Evolutionary conservation across 768 basidiomycete genomes (phyloP), one percentile per base, ranked within the genome.

Genomic region (Lenzites betulinus): DNA sequence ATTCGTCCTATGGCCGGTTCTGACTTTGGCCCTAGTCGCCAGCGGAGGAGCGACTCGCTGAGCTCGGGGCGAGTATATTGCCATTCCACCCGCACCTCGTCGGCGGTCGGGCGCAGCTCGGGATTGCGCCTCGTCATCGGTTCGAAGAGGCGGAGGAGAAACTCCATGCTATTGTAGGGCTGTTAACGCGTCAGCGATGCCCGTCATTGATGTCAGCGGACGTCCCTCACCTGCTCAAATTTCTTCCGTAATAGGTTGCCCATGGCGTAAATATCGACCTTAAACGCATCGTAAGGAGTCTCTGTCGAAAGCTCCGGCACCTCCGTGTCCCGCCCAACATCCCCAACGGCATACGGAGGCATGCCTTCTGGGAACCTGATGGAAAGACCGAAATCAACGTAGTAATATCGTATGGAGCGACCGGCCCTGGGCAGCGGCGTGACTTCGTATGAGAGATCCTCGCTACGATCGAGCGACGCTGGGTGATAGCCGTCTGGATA

Each of bases 381-480:
- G 9, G 64, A 60, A 3, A 66, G 51, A 7, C 65, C 66, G 43
- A 67, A 70, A 54, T 70, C 66, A 49, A 67, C 65, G 46, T 63
- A 63, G 53, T 51, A 65, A 47, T 70, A 67, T 2, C 74, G 72
- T 5, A 79, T 75, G 3, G 75, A 70, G 30, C 71, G 63, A 35
- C 74, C 70, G 20, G 73, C 71, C 28, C 76, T 69, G 2, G 74
- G 62, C 12, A 73, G 60, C 0, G 74, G 72, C 13, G 60, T 46
- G 18, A 76, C 54, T 1, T 64, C 56, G 1, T 70, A 70, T 22
- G 74, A 58, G 3, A 71, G 74, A 56, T 78, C 76, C 0, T 72
- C 71, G 22, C 76, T 67, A 35, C 61, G 71, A 30, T 71, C 63
- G 0, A 69, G 64, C 7, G 69, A 64, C 8, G 75, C 50, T 1